These are phyloP conservation scores for Solanum appendiculatum DNA, from an alignment of 257 asterid species.

Conservation along the genomic window DNA sequence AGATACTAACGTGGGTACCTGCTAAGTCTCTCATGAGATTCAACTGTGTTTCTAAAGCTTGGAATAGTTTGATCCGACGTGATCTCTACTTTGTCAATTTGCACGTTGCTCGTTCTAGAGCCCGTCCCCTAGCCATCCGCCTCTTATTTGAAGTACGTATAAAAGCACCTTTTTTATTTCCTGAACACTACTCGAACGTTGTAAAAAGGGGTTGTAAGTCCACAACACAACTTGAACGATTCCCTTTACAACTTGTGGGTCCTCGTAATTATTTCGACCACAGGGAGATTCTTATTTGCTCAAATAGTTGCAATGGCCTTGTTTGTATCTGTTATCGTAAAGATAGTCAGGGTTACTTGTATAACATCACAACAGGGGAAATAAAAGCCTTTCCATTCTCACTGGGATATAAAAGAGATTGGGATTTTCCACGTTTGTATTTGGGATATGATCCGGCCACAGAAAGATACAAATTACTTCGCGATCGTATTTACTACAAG, in stretches of 20 bases:
- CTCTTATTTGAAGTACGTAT: not conserved
- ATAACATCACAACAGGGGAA: not conserved
- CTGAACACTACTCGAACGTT: too few relatives aligned
- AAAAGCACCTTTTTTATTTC: too few relatives aligned
- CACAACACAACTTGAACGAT: too few relatives aligned
- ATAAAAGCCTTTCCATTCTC: not conserved
- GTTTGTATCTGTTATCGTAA: not conserved
- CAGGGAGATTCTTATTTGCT: not conserved
- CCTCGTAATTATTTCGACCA: not conserved
- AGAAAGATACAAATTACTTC: too few relatives aligned
- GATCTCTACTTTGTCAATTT: not conserved
- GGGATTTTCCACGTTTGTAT: too few relatives aligned
- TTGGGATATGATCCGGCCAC: too few relatives aligned
- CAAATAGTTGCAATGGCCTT: not conserved
- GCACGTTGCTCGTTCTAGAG: not conserved
- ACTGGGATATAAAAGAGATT: too few relatives aligned
- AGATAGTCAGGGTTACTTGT: too few relatives aligned
- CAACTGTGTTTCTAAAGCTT: not conserved
- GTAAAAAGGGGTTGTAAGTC: too few relatives aligned
- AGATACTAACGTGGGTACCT: not conserved
- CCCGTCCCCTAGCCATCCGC: not conserved
- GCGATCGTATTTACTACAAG: too few relatives aligned
- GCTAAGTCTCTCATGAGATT: not conserved
- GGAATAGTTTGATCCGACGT: not conserved
- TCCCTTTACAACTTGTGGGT: too few relatives aligned